A percentile compares a stretch with the other conserved stretches of the same genome.
Evolutionary conservation across 2,329 filamentous ascomycete species (phyloP).

Genomic region (Aspergillus alliaceus): DNA sequence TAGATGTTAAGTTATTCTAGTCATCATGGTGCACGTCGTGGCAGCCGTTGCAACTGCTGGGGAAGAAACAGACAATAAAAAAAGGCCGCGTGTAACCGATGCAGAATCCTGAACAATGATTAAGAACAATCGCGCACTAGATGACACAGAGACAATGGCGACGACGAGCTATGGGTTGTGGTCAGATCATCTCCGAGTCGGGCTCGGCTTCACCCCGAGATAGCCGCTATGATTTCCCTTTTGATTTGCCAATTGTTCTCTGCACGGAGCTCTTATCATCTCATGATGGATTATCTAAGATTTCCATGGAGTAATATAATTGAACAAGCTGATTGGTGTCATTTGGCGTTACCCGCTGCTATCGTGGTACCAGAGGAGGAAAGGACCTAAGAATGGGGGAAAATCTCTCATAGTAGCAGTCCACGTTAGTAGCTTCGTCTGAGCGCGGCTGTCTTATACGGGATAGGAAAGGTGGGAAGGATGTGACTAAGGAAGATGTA

Average conservation of each 20-base stretch:
- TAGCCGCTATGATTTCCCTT: neutral
- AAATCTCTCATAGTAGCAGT: neutral
- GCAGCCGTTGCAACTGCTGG: neutral
- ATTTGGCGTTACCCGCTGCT: neutral
- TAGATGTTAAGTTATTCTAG: neutral
- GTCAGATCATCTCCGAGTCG: neutral
- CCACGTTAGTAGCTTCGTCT: neutral
- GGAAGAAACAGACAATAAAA: no score
- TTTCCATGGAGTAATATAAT: slow-evolving; percentile 1
- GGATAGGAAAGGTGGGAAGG: slow-evolving; percentile 1
- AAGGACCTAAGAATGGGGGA: neutral
- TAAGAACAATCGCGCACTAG: neutral
- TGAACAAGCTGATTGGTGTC: neutral
- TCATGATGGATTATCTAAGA: neutral
- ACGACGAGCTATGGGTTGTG: neutral
- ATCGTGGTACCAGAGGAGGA: neutral
- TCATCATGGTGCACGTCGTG: neutral
- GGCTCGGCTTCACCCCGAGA: neutral
- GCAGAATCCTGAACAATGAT: neutral
- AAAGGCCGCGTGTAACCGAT: neutral
- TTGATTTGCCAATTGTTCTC: neutral
- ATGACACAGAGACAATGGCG: slow-evolving; percentile 1
- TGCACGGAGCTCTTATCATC: neutral
- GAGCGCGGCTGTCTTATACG: neutral
- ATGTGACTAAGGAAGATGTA: neutral